Conservation (phyloP, 31 red algal species). For the Asparagopsis taxiformis region DNA sequence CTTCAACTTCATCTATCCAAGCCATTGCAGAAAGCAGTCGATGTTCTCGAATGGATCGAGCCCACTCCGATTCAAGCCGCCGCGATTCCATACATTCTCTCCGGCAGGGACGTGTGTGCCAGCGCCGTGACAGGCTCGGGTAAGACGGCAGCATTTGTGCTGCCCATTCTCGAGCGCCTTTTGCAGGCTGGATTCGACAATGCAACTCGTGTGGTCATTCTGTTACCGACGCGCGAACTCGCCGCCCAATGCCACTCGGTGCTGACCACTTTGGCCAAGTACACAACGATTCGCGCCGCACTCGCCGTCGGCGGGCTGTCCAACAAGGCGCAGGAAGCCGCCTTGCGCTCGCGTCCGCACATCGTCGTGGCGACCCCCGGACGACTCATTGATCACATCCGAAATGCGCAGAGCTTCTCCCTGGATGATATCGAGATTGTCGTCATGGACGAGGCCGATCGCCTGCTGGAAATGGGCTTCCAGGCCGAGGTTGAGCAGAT, state of each 20-base stretch:
- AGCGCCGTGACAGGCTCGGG: constrained; percentile 90
- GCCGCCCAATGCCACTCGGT: constrained; percentile 75
- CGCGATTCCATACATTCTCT: constrained; percentile 78
- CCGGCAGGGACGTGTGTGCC: constrained; percentile 78
- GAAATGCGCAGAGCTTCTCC: constrained; percentile 57
- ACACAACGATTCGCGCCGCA: constrained; percentile 34
- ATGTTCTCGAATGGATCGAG: constrained; percentile 57
- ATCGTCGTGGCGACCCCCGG: constrained; percentile 96
- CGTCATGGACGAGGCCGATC: constrained; percentile 97
- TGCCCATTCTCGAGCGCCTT: constrained; percentile 88
- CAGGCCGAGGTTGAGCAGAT: constrained; percentile 71
- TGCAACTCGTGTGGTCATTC: constrained; percentile 64
- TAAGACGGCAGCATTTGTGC: constrained; percentile 93
- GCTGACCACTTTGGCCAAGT: constrained; percentile 35
- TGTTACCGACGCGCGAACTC: constrained; percentile 93
- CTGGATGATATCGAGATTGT: constrained; percentile 84
- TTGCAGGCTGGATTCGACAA: constrained; percentile 38
- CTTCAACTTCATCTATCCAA: constrained; percentile 60
- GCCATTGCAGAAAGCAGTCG: constrained; percentile 62
- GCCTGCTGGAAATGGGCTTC: constrained; percentile 96
- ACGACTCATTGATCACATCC: constrained; percentile 83
- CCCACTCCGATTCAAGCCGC: constrained; percentile 90
- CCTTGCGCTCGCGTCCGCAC: constrained; percentile 47
- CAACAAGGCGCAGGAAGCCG: constrained; percentile 56
- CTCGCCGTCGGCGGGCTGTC: constrained; percentile 74